These are phyloP conservation scores for Dissoconium aciculare DNA, from an alignment of 2,329 filamentous ascomycete species.

Conservation along the genomic window DNA sequence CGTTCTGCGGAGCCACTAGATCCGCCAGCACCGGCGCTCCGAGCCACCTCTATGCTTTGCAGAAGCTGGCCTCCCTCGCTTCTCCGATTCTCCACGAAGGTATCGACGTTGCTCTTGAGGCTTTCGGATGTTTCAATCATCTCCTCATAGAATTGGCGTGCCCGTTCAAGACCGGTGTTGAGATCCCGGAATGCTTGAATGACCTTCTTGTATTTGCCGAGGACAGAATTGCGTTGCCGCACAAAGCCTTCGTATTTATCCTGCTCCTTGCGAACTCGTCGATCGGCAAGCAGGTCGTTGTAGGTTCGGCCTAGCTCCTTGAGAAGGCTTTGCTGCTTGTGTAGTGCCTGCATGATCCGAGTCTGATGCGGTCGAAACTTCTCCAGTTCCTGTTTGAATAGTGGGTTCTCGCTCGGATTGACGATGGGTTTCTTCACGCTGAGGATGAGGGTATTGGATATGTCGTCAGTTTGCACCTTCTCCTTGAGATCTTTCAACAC, in stretches of 20 bases:
- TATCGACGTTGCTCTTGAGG: conserved; percentile 47
- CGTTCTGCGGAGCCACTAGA: conserved; percentile 49
- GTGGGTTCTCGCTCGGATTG: conserved; percentile 66
- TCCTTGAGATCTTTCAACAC: conserved; percentile 95
- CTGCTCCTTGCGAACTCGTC: conserved; percentile 82
- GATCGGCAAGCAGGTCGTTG: conserved; percentile 79
- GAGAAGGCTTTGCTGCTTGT: conserved; percentile 87
- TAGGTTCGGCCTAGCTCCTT: conserved; percentile 85
- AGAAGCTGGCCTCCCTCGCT: conserved; percentile 84
- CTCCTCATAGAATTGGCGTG: conserved; percentile 85
- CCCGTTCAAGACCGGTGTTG: conserved; percentile 68
- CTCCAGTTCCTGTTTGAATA: conserved; percentile 93
- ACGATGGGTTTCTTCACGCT: conserved; percentile 86
- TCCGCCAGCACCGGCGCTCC: conserved; percentile 35
- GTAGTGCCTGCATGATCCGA: conserved; percentile 77
- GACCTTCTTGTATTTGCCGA: conserved; percentile 76
- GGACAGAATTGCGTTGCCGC: conserved; percentile 62
- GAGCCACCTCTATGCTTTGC: conserved; percentile 70
- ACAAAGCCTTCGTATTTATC: conserved; percentile 87
- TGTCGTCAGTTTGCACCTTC: conserved; percentile 95
- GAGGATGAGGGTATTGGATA: conserved; percentile 88
- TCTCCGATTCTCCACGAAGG: conserved; percentile 86
- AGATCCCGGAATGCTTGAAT: conserved; percentile 89
- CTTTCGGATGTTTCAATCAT: conserved; percentile 37
- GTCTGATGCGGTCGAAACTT: conserved; percentile 92